Percentiles rank a stretch among this genome's conserved stretches.
These are phyloP conservation scores for Radiomyces spectabilis DNA, from an alignment of 192 early-diverging fungal genomes.

Conservation along the genomic window DNA sequence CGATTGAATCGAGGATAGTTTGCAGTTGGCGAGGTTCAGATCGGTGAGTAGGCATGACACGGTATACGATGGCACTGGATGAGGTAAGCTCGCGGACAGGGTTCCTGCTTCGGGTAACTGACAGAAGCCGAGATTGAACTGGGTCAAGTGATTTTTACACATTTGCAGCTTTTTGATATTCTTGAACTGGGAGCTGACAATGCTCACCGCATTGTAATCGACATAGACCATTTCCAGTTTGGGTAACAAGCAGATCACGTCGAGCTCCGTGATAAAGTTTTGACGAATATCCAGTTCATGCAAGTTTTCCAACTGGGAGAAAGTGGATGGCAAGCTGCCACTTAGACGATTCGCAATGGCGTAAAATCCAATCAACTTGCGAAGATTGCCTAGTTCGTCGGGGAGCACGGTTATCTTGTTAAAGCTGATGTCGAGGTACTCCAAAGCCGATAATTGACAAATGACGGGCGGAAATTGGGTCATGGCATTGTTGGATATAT, in stretches of 20 bases:
- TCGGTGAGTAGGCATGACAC: constrained; percentile 18
- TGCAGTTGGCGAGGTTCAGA: constrained; percentile 58
- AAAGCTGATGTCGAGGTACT: constrained; percentile 74
- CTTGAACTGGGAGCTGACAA: constrained; percentile 48
- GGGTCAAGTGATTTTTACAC: constrained; percentile 62
- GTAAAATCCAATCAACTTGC: constrained; percentile 49
- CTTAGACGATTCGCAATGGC: constrained; percentile 70
- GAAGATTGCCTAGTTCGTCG: constrained; percentile 62
- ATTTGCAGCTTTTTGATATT: constrained; percentile 49
- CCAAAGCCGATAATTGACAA: constrained; percentile 49
- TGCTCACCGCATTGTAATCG: constrained; percentile 66
- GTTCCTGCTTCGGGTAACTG: neutral
- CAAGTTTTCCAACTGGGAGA: constrained; percentile 51
- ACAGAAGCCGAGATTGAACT: constrained; percentile 47
- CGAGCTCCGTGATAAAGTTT: constrained; percentile 67
- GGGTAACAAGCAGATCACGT: constrained; percentile 43
- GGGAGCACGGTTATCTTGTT: constrained; percentile 73
- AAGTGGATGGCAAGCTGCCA: constrained; percentile 56
- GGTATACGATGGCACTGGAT: neutral
- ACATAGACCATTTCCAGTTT: constrained; percentile 53
- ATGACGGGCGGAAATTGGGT: constrained; percentile 58
- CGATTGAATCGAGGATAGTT: constrained; percentile 55
- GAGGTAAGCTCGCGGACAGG: neutral
- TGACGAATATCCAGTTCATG: constrained; percentile 74
- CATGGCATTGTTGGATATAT: constrained; percentile 79